Evolutionary conservation across 2,329 filamentous ascomycete genomes (phyloP).

Genomic region (Fusarium subglutinans): DNA sequence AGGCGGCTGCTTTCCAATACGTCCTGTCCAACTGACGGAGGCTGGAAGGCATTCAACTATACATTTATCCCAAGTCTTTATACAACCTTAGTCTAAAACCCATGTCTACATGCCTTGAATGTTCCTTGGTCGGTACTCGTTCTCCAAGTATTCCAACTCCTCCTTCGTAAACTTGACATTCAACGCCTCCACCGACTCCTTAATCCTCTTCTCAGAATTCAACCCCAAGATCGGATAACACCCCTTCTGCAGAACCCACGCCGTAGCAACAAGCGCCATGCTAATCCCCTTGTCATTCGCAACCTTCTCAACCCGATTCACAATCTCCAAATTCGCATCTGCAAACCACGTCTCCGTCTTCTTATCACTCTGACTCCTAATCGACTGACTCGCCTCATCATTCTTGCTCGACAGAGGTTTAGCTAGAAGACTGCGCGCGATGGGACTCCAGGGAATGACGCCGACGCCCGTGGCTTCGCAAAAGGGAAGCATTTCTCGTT

Average conservation of each 20-base stretch:
- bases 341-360: constrained; percentile 40
- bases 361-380: constrained; percentile 34
- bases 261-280: constrained; percentile 72
- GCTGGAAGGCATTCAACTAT: too few species aligned
- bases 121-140: constrained; percentile 65
- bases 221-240: constrained; percentile 71
- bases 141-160: constrained; percentile 70
- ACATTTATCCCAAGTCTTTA: too few species aligned
- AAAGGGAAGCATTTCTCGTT: constrained; percentile 53
- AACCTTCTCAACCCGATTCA: constrained; percentile 59
- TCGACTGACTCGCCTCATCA: constrained; percentile 8
- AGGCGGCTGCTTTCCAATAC: too few species aligned
- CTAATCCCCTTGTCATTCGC: constrained; percentile 65
- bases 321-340: constrained; percentile 43
- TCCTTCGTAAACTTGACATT: constrained; percentile 63
- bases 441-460: constrained; percentile 49
- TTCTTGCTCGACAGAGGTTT: constrained; percentile 38
- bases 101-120: constrained; percentile 46
- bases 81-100: accelerated
- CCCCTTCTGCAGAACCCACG: constrained; percentile 67
- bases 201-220: constrained; percentile 66
- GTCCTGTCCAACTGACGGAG: too few species aligned
- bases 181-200: constrained; percentile 63
- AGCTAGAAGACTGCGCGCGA: constrained; percentile 46
- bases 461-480: constrained; percentile 48